These are phyloP conservation scores for Phytopythium oedochilum DNA, from an alignment of 352 stramenopile genomes.

Conservation along the genomic window DNA sequence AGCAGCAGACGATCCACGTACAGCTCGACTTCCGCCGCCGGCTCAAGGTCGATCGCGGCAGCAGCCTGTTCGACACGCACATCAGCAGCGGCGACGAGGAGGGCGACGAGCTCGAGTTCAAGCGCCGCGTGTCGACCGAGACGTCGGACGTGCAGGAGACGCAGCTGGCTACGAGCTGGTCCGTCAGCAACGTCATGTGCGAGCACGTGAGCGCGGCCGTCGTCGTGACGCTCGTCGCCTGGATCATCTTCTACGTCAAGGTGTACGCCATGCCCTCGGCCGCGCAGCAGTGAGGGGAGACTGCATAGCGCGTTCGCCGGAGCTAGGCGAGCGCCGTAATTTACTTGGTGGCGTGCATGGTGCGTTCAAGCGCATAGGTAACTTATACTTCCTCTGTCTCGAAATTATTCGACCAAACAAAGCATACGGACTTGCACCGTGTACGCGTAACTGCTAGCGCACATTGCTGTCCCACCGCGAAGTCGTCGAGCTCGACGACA, in stretches of 20 bases:
- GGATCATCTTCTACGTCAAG: constrained; percentile 23
- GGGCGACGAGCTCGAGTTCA: neutral
- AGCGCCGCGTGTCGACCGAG: neutral
- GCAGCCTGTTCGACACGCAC: constrained; percentile 3
- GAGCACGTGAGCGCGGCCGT: constrained; percentile 3
- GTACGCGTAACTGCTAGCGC: too few relatives aligned
- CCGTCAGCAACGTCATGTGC: neutral
- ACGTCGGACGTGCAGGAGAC: neutral
- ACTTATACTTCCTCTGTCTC: too few relatives aligned
- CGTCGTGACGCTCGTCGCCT: constrained; percentile 32
- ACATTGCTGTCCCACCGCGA: too few relatives aligned
- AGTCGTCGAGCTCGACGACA: too few relatives aligned
- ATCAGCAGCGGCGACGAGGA: constrained; percentile 2
- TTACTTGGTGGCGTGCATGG: too few relatives aligned
- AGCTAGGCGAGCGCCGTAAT: too few relatives aligned
- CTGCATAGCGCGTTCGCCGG: too few relatives aligned
- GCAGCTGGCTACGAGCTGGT: neutral
- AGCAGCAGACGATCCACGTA: constrained; percentile 32
- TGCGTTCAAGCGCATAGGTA: too few relatives aligned
- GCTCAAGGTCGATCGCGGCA: neutral
- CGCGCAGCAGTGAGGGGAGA: constrained; percentile 1
- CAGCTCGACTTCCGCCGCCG: constrained; percentile 21
- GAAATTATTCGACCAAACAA: too few relatives aligned
- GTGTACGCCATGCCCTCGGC: constrained; percentile 12
- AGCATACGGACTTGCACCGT: too few relatives aligned